Percentiles rank a stretch among this genome's conserved stretches.
Evolutionary conservation across 2,329 filamentous ascomycete species (phyloP).

Genomic region (Chrysoporthe cubensis): DNA sequence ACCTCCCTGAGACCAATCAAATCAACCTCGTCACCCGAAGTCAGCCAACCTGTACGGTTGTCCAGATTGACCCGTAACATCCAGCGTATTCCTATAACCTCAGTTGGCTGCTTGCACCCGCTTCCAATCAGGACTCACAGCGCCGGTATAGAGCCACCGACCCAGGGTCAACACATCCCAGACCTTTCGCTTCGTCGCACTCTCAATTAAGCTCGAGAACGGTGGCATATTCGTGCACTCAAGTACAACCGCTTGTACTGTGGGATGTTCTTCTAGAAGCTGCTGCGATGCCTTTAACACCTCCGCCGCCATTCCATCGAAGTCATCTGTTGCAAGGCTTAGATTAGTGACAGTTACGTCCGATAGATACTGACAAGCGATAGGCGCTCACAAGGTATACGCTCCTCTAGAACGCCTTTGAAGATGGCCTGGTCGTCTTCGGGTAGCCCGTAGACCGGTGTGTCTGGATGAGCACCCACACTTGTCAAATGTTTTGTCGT

Average conservation of each 20-base stretch:
- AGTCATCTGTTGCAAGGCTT: neutral
- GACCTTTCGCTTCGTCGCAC: neutral
- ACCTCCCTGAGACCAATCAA: too few species aligned
- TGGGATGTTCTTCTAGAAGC: neutral
- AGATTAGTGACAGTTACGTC: neutral
- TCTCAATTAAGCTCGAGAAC: neutral
- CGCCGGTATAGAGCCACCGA: constrained; percentile 5
- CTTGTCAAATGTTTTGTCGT: neutral
- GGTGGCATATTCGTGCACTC: constrained; percentile 9
- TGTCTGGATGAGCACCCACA: neutral
- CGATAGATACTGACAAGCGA: too few species aligned
- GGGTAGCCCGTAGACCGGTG: neutral
- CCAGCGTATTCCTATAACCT: neutral
- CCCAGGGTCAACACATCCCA: constrained; percentile 5
- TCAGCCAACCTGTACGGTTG: too few species aligned
- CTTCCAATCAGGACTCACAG: constrained; percentile 1
- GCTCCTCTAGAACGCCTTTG: neutral
- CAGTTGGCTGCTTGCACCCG: neutral
- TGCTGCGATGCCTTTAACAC: neutral
- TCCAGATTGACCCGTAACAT: too few species aligned
- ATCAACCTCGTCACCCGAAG: too few species aligned
- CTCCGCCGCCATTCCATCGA: constrained; percentile 2
- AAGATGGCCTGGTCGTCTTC: neutral
- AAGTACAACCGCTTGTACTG: neutral
- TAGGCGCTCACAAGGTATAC: neutral